Conservation (phyloP, 192 early-diverging fungal species). For the Kickxella alabastrina region DNA sequence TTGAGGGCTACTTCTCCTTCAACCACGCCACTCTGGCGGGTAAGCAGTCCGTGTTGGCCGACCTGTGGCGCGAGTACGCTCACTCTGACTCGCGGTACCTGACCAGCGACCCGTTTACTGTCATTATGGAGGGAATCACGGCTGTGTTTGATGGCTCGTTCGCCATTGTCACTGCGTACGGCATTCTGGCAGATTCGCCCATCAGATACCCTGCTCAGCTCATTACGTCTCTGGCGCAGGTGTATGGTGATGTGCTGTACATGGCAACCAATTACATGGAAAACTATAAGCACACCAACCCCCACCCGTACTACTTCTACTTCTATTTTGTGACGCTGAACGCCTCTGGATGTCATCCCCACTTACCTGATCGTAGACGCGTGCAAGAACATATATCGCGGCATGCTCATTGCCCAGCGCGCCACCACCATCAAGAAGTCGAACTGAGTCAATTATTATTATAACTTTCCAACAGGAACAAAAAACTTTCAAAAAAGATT, state of each 20-base stretch:
- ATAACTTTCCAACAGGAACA: too few species aligned
- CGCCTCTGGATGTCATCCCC: conserved; percentile 79
- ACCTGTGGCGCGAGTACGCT: conserved; percentile 92
- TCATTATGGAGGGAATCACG: conserved; percentile 85
- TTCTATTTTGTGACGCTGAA: conserved; percentile 88
- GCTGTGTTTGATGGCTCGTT: conserved; percentile 70
- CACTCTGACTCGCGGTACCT: conserved; percentile 86
- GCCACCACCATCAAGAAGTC: conserved; percentile 47
- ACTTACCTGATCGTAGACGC: conserved; percentile 50
- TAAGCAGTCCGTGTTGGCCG: conserved; percentile 60
- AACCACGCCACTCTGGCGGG: conserved; percentile 66
- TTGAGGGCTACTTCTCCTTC: conserved; percentile 84
- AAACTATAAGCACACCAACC: conserved; percentile 63
- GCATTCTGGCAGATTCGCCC: conserved; percentile 54
- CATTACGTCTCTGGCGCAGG: conserved; percentile 62
- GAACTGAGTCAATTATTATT: too few species aligned
- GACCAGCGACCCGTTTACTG: conserved; percentile 74
- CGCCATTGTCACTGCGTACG: conserved; percentile 54
- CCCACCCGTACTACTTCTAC: conserved; percentile 81
- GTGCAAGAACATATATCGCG: conserved; percentile 51
- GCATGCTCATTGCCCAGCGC: conserved; percentile 53
- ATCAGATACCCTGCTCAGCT: conserved; percentile 58
- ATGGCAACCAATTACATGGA: conserved; percentile 68
- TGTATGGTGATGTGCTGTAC: conserved; percentile 84
- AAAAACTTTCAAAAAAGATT: too few species aligned